Evolutionary conservation across 2,329 filamentous ascomycete species (phyloP), one percentile per base, ranked within the genome.

Genomic region (Scedosporium dehoogii): DNA sequence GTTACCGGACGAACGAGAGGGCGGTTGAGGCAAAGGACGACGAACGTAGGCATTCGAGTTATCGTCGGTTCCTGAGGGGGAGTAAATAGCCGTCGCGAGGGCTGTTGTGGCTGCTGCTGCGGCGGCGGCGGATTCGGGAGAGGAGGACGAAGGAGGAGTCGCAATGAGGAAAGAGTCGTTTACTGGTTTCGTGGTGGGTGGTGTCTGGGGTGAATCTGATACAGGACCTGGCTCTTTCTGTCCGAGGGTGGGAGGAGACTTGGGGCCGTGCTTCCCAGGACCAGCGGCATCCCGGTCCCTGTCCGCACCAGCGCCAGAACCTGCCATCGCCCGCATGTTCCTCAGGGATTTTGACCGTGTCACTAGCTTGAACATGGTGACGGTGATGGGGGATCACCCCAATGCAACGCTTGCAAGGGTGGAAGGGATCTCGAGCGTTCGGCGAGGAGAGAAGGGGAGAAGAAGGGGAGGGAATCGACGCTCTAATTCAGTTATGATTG

Each of bases 281-380:
- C n/a, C 16, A 18, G 42, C 25, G 48, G 46, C 42, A 56, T 42
- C 59, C 59, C 33, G 59, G 59, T 38, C 42, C 21, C 14, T 38
- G 29, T 27, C 48, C 18, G 23, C 51, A 23, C 18, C 51, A 55
- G 51, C 51, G 21, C 18, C 23, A 23, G 51, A 18, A 55, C 51
- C 44, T 48, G 65, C 64, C 21, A 41, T 29, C 48, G 51, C 57
- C 64, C 69, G 66, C 64, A 68, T 66, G 61, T 61, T 65, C 65
- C 68, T 67, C 64, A 68, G 66, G 55, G 70, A 72, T 65, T 67
- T 71, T 67, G 70, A 69, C 67, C 70, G 73, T 58, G 68, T 69
- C 65, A 70, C 69, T 66, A 69, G 69, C 66, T 70, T 70, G 64
- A 73, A 70, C 73, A 72, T 74, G 67, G 61, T 55, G 48, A 48